Evolutionary conservation across 176 grass and related monocot species (phyloP).

Genomic region (Thinopyrum elongatum): DNA sequence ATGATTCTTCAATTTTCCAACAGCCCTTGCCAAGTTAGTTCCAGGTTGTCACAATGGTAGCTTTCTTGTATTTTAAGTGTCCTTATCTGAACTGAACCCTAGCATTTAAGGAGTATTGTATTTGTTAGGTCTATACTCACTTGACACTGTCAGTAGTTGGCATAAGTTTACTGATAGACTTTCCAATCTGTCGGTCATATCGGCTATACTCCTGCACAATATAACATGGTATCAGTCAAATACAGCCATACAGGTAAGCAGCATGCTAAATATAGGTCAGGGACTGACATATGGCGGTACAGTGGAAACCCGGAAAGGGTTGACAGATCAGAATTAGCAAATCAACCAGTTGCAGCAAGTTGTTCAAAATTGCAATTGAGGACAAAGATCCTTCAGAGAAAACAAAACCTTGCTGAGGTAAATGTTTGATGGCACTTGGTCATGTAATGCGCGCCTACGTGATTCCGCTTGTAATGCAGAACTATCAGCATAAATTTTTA

Average conservation of each 20-base stretch:
- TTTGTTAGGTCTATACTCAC: constrained; percentile 20
- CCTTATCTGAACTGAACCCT: constrained; percentile 10
- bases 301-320: not conserved
- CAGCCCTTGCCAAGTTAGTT: not conserved
- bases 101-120: not conserved
- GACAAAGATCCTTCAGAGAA: constrained; percentile 12
- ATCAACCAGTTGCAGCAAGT: constrained; percentile 9
- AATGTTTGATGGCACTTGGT: constrained; percentile 60
- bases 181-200: constrained; percentile 64
- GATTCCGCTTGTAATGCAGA: constrained; percentile 73
- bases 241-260: constrained; percentile 20
- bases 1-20: not conserved
- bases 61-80: constrained; percentile 1
- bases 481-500: constrained; percentile 70
- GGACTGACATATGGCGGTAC: constrained; percentile 2
- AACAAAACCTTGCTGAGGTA: constrained; percentile 59
- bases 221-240: constrained; percentile 9
- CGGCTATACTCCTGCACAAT: constrained; percentile 52
- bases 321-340: constrained; percentile 10
- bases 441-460: constrained; percentile 55
- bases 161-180: constrained; percentile 68
- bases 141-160: constrained; percentile 70
- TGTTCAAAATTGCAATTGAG: constrained; percentile 17
- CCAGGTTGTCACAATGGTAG: not conserved
- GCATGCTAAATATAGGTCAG: constrained; percentile 9